Evolutionary conservation across 2,329 filamentous ascomycete species (phyloP).

Genomic region (Sporothrix sp.): DNA sequence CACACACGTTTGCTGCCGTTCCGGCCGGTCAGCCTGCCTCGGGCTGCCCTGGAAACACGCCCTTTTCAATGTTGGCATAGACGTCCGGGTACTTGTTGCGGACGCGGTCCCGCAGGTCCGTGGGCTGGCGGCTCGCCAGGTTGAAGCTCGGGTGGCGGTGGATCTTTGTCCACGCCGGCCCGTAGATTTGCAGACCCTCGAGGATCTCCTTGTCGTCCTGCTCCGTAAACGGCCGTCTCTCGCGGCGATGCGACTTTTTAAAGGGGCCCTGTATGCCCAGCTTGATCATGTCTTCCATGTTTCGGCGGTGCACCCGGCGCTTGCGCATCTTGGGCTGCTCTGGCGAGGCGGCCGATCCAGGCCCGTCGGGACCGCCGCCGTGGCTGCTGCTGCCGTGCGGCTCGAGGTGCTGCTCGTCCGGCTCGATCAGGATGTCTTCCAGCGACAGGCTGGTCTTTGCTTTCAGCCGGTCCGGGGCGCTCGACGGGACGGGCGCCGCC

Average conservation of each 20-base stretch:
- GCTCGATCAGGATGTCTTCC: conserved; percentile 46
- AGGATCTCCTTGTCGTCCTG: conserved; percentile 55
- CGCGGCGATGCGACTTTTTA: conserved; percentile 50
- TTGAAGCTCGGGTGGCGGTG: conserved; percentile 50
- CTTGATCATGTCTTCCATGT: conserved; percentile 33
- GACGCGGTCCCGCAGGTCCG: conserved; percentile 52
- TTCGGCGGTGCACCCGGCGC: conserved; percentile 33
- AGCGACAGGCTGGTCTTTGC: conserved; percentile 41
- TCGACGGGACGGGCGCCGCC: background rate
- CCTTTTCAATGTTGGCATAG: conserved; percentile 48
- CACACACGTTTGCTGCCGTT: too few relatives aligned
- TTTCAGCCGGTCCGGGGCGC: conserved; percentile 21
- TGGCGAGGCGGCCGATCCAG: conserved; percentile 7
- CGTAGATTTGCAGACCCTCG: conserved; percentile 48
- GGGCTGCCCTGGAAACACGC: conserved; percentile 37
- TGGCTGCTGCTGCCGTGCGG: conserved; percentile 14
- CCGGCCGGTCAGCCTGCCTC: background rate
- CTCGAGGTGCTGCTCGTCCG: conserved; percentile 29
- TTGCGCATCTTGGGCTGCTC: conserved; percentile 26
- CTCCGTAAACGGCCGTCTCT: conserved; percentile 51
- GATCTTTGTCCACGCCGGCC: conserved; percentile 56
- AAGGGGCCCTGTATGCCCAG: conserved; percentile 55
- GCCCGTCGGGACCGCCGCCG: conserved; percentile 11
- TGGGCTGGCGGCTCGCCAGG: conserved; percentile 50
- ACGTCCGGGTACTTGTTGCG: conserved; percentile 54